Percentiles rank a stretch among this genome's conserved stretches.
These are phyloP conservation scores for Didymella arachidicola DNA, from an alignment of 2,329 filamentous ascomycete genomes.

Conservation along the genomic window DNA sequence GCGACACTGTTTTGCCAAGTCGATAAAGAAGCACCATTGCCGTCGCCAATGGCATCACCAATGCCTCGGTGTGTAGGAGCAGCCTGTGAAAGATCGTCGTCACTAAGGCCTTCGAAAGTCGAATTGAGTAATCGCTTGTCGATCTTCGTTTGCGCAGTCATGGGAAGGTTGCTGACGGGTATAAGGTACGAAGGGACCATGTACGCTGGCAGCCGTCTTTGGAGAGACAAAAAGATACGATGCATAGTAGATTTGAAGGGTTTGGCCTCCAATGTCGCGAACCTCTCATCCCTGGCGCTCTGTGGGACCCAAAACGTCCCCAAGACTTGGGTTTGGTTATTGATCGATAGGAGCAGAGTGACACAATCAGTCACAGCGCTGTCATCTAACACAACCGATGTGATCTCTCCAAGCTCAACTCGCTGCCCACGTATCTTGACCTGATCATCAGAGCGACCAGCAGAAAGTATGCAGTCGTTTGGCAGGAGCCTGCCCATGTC, in stretches of 20 bases:
- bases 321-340: constrained; percentile 60
- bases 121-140: constrained; percentile 65
- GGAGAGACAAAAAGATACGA: constrained; percentile 63
- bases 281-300: constrained; percentile 30
- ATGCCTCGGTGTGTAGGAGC: constrained; percentile 44
- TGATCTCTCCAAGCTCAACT: constrained; percentile 81
- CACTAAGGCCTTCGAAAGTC: constrained; percentile 58
- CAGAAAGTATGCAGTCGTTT: constrained; percentile 76
- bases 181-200: constrained; percentile 81
- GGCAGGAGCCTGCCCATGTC: constrained; percentile 81
- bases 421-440: constrained; percentile 82
- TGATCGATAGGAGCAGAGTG: constrained; percentile 64
- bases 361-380: constrained; percentile 66
- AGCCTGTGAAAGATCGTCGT: constrained; percentile 56
- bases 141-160: constrained; percentile 77
- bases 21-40: background rate
- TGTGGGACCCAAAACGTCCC: constrained; percentile 73
- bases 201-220: constrained; percentile 70
- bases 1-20: constrained; percentile 64
- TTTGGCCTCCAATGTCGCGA: constrained; percentile 52
- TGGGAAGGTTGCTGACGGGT: constrained; percentile 72
- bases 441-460: constrained; percentile 78
- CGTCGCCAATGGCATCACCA: constrained; percentile 33
- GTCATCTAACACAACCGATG: constrained; percentile 64
- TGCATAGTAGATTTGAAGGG: constrained; percentile 33